Base-by-base conservation (phyloP, 2,329 filamentous ascomycete species). In the Chaetoscypha palmicola region DNA sequence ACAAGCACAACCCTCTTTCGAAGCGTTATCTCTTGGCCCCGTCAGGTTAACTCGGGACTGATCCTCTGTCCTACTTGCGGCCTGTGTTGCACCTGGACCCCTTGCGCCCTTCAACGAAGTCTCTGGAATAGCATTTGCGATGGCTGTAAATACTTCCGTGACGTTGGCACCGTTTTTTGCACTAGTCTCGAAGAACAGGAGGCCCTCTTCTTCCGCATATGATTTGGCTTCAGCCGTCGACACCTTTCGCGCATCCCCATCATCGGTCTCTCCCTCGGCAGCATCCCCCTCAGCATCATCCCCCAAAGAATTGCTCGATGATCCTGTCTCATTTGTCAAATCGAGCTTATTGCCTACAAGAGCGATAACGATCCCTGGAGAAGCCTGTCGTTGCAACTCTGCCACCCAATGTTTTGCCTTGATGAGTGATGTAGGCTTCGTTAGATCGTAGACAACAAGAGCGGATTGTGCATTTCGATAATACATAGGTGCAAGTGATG, bases 321-420 rank as follows among this genome's bases (percentile, higher is more conserved):
- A 65, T 51, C 47, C 68, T 51, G 56, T 56, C 52, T 82, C 81
- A 58, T 73, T 81, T 39, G 86, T 86, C 59, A 98, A 73, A 73
- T 98, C 91, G 50, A 92, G 75, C 73, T 95, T 95, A 77, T 98
- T 98, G 61, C 91, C 91, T 28, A 97, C 92, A 34, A 98, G 78
- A 43, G 91, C 89, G 61, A 98, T 97, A 46, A 97, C 91, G 58
- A 98, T 97, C 20, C 91, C 91, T 2, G 91, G 91, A 9, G 86
- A 92, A 1, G 92, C 92, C 69, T 98, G 92, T 61, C 91, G 81
- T 71, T 97, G 91, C 45, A 98, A 77, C 69, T 98, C 91, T 45
- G 91, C 91, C 44, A 98, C 90, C 91, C 91, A 98, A 74, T 97
- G 91, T 70, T 94, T 94, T 41, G 92, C 92, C 72, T 98, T 97